Evolutionary conservation across 2,329 filamentous ascomycete species (phyloP), one percentile per base, ranked within the genome.

Genomic region (Trichoderma sp.): DNA sequence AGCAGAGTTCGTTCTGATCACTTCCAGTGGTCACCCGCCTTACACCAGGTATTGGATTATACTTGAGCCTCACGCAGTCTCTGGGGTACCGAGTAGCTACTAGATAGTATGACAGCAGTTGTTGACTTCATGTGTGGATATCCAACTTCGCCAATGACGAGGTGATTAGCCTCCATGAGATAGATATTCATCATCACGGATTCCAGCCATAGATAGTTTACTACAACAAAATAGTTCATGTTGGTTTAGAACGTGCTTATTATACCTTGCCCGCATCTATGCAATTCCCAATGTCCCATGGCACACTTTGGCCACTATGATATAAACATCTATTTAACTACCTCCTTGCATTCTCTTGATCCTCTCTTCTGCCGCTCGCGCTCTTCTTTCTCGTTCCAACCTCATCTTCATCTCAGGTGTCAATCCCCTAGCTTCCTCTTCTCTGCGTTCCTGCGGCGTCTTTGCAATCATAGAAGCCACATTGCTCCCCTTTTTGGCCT

Each of bases 341-440:
- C 79, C 78, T 3, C 74, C 73, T 50, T 80, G 79, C 89, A 95
- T 87, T 80, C 89, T 88, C 84, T 89, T 91, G 76, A 98, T 88
- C 81, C 96, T 91, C 86, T 96, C 95, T 85, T 98, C 97, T 0
- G 95, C 96, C 9, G 97, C 97, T 80, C 96, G 91, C 4, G 97
- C 97, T 81, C 96, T 92, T 79, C 95, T 88, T 85, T 99, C 97
- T 79, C 97, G 88, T 83, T 98, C 97, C 72, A 98, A 84, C 82
- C 90, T 91, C 89, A 92, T 90, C 82, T 92, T 91, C 90, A 97
- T 95, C 85, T 98, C 96, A 0, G 94, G 92, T 59, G 94, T 97
- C 86, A 98, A 87, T 0, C 96, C 95, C 77, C 94, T 91, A 66
- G 90, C 89, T 83, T 98, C 95, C 81, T 97, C 95, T 81, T 96